Evolutionary conservation across 192 early-diverging fungal genomes (phyloP), one percentile per base, ranked within the genome.

Genomic region (Spizellomyces punctatus): DNA sequence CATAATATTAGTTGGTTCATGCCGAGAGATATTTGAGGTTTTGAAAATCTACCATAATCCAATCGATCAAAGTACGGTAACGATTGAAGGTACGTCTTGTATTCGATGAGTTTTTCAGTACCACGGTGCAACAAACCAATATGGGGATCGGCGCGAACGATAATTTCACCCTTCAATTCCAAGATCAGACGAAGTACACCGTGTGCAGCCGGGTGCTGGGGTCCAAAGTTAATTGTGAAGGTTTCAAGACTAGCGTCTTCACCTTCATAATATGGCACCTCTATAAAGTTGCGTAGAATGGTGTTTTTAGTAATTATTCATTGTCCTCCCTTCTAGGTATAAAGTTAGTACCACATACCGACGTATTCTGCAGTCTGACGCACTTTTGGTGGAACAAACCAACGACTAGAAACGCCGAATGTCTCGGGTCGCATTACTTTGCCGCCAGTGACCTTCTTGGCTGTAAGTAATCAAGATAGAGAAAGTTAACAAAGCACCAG

Each of bases 201-300:
- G 91, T 99, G 97, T 50, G 97, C 97, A 41, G 97, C 97, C 19
- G 97, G 97, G 84, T 99, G 97, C 85, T 99, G 97, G 22, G 97
- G 97, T 46, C 97, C 97, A 84, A 99, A 99, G 86, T 99, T 99
- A 82, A 99, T 88, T 47, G 97, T 99, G 83, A 92, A 99, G 54
- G 88, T 89, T 73, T 91, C 90, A 43, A 93, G 67, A 6, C 46
- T 75, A 19, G 81, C 61, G 61, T 85, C 86, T 56, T 80, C 78
- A 43, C 68, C 76, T 57, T 81, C 82, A 63, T 73, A 73, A 41
- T 68, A 60, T 1, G 82, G 82, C 12, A 86, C 74, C 64, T 78
- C 79, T 83, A 60, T 58, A n/a, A 19, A 58, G 63, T 14, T 44
- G 21, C 9, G 77, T 58, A n/a, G 2, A 71, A 71, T 70, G 19